Percentiles rank a stretch among this genome's conserved stretches.
Evolutionary conservation across 1,139 yeast species (phyloP).

Genomic region (Nakaseomyces kungkrabaensis): DNA sequence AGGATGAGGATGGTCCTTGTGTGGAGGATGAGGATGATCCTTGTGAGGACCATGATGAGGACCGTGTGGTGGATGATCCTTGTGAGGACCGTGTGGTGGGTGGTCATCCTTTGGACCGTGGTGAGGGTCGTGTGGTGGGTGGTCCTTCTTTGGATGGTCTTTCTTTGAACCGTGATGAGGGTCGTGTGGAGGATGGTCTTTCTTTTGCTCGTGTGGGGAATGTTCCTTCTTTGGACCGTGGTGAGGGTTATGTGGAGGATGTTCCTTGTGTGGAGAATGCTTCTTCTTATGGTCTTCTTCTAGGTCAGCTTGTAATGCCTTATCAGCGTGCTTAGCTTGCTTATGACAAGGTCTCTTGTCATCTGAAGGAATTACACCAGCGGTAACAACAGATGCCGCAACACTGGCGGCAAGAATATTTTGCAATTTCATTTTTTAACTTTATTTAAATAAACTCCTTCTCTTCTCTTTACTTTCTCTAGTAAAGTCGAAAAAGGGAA

Average conservation of each 20-base stretch:
- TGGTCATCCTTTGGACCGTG: not conserved
- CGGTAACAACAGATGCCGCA: not conserved
- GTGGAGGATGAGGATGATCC: no score
- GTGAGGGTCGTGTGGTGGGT: not conserved
- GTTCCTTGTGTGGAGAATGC: not conserved
- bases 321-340: not conserved
- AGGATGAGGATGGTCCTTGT: not conserved
- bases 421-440: not conserved
- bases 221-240: no score
- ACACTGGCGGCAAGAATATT: constrained; percentile 1
- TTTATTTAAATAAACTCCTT: not conserved
- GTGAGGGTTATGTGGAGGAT: not conserved
- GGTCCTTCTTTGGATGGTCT: no score
- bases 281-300: not conserved
- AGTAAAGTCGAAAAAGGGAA: no score
- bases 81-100: not conserved
- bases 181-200: no score
- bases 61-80: not conserved
- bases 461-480: not conserved
- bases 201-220: no score
- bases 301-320: not conserved
- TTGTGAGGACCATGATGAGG: not conserved
- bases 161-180: no score
- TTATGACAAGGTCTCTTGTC: not conserved
- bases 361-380: not conserved